phyloP scores from a whole-genome alignment of 257 asterid genomes.

The Perilla frutescens region DNA sequence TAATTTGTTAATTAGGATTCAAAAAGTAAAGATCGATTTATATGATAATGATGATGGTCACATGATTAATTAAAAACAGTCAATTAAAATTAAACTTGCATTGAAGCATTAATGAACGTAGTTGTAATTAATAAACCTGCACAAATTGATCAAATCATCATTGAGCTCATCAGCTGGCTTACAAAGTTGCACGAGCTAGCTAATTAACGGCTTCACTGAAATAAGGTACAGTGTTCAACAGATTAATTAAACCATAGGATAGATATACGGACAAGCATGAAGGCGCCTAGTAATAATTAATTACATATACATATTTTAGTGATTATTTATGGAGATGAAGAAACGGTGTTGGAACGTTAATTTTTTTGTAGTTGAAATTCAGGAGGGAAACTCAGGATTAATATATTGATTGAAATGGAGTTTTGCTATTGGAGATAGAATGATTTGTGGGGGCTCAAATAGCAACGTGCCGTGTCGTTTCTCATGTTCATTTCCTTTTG shows the following conservation, averaged over 20 bases:
- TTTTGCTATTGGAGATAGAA: constrained; percentile 59
- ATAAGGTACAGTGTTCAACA: constrained; percentile 10
- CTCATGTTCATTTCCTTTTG: constrained; percentile 40
- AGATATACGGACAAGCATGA: constrained; percentile 41
- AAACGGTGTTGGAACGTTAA: constrained; percentile 54
- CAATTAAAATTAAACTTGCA: no score
- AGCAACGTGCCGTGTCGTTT: constrained; percentile 54
- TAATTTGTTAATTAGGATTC: no score
- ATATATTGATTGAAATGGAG: constrained; percentile 44
- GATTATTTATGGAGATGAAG: constrained; percentile 30
- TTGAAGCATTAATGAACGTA: no score
- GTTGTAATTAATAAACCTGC: no score
- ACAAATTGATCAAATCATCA: no score
- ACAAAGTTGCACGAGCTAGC: background rate
- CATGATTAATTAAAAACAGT: no score
- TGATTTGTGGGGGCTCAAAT: constrained; percentile 50
- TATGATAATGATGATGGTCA: no score
- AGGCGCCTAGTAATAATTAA: constrained; percentile 1
- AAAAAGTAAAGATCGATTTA: no score
- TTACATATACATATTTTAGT: constrained; percentile 12
- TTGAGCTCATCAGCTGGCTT: no score
- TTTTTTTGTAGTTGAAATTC: constrained; percentile 27
- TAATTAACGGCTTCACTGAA: constrained; percentile 27
- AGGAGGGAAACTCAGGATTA: constrained; percentile 31
- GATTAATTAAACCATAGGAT: background rate